Base-by-base conservation (phyloP, 2,329 filamentous ascomycete genomes). In the Alternaria tenuissima region DNA sequence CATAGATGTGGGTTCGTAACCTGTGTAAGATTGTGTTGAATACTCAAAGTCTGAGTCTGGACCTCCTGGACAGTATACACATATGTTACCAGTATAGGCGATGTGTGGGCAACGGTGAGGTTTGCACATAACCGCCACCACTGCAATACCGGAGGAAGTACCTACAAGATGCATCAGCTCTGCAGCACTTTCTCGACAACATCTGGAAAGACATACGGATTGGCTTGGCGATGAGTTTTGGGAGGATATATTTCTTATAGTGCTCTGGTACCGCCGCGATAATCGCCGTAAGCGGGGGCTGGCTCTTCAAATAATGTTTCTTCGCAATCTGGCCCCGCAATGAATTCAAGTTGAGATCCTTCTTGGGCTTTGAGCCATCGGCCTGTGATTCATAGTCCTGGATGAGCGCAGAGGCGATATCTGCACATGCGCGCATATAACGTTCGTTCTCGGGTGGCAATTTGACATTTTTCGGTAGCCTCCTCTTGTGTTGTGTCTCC, bases 81-180 rank as follows among this genome's bases (percentile, higher is more conserved):
- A 99, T 64, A 99, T 98, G 77, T 99, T 99, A 64, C 95, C 95
- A 0, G 95, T 99, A 79, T 97, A 99, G 11, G 95, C 92, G 70
- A 99, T 99, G 76, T 99, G 95, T 18, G 95, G 95, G 75, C 95
- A 99, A 76, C 95, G 87, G 78, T 99, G 95, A 24, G 95, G 95
- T 80, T 99, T 99, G 86, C 95, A 98, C 95, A 99, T 99, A 69
- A 99, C 96, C 43, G 96, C 95, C 47, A 99, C 95, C 8, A 99
- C 95, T 2, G 95, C 95, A 71, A 99, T 99, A 59, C 95, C 95
- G 53, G 94, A 97, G 0, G 94, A 96, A 16, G 94, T 97, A 71
- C 93, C 89, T 92, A 66, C 11, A 47, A n/a, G 7, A 20, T 1
- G 20, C 16, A 48, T 71, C 41, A 71, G 61, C 14, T 39, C 22